Conservation (phyloP, 139 green algal species). For the Chlamydomonas schloesseri region DNA sequence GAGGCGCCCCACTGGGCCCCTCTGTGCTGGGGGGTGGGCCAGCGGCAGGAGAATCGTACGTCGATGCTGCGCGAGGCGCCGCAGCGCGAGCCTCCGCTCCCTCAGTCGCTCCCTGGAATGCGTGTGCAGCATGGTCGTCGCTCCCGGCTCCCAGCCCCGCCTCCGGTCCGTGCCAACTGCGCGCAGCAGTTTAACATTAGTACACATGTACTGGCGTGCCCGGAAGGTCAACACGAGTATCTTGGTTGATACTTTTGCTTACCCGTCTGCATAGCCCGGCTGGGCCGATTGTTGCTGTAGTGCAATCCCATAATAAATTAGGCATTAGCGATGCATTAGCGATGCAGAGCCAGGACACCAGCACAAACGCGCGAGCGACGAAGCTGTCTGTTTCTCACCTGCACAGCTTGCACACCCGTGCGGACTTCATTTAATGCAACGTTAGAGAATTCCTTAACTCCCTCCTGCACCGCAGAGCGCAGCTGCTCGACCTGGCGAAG, state of each 20-base stretch:
- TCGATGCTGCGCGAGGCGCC: too few relatives aligned
- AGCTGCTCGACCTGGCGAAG: too few relatives aligned
- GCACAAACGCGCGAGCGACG: too few relatives aligned
- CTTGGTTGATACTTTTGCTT: neutral
- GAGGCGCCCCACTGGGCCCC: too few relatives aligned
- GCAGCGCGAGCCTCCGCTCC: too few relatives aligned
- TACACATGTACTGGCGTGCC: neutral
- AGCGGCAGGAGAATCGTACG: too few relatives aligned
- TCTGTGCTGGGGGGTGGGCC: too few relatives aligned
- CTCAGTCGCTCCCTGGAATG: too few relatives aligned
- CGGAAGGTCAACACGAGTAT: neutral
- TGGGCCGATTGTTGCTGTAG: conserved; percentile 9
- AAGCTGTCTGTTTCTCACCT: conserved; percentile 23
- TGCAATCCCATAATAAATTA: neutral
- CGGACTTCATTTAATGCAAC: conserved; percentile 46
- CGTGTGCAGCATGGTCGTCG: too few relatives aligned
- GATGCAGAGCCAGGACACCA: too few relatives aligned
- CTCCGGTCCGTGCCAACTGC: neutral
- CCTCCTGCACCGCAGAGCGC: conserved; percentile 40
- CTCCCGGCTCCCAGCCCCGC: too few relatives aligned
- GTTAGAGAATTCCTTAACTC: conserved; percentile 53
- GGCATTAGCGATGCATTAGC: neutral
- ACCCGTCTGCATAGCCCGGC: neutral
- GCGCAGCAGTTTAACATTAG: neutral
- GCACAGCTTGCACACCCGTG: conserved; percentile 23